Evolutionary conservation across 2,329 filamentous ascomycete genomes (phyloP).

Genomic region (Cladosporium sp.): DNA sequence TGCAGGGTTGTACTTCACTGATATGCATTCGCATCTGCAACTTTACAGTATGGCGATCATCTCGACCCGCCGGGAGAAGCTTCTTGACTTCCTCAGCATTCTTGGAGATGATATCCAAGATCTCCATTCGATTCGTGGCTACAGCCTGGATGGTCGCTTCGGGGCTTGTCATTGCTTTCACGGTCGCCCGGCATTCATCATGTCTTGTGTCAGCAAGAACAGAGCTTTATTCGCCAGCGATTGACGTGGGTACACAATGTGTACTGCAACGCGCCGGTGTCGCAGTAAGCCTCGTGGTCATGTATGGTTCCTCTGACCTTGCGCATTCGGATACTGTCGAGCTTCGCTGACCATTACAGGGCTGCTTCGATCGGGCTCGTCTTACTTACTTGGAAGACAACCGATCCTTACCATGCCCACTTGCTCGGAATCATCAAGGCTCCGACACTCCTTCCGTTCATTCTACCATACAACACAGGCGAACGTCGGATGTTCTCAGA

Average conservation of each 20-base stretch:
- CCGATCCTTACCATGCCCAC: constrained; percentile 28
- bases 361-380: constrained; percentile 26
- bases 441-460: constrained; percentile 24
- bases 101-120: constrained; percentile 21
- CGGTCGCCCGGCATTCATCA: constrained; percentile 24
- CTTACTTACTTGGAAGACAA: constrained; percentile 29
- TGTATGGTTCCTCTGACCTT: constrained; percentile 22
- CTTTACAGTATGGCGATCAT: neutral
- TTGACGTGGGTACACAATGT: constrained; percentile 27
- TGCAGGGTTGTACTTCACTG: neutral
- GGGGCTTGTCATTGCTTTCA: constrained; percentile 30
- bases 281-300: constrained; percentile 25
- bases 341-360: constrained; percentile 17
- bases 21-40: neutral
- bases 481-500: constrained; percentile 26
- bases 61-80: neutral
- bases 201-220: constrained; percentile 19
- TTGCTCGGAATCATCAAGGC: constrained; percentile 29
- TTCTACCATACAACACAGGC: constrained; percentile 25
- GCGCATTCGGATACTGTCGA: neutral
- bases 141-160: constrained; percentile 30
- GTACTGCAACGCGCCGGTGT: constrained; percentile 30
- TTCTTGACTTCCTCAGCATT: neutral
- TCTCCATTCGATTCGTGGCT: constrained; percentile 23
- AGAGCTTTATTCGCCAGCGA: neutral